Evolutionary conservation across 371 early-diverging fungal genomes (phyloP).

Genomic region (Phascolomyces articulosus): DNA sequence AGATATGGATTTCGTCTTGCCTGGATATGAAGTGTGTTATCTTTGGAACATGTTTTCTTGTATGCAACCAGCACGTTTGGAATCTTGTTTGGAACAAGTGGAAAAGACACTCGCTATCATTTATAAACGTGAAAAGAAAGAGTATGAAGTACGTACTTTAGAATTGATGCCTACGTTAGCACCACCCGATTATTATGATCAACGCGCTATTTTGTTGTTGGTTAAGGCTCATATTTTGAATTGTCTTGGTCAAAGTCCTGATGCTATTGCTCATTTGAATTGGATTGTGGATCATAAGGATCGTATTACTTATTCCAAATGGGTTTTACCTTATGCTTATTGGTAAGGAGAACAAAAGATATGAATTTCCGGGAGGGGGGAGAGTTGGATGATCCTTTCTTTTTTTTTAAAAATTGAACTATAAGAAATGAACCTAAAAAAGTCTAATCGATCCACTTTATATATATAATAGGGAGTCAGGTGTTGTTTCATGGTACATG

Average conservation of each 20-base stretch:
- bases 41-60: constrained; percentile 63
- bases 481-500: constrained; percentile 56
- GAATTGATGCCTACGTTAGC: constrained; percentile 43
- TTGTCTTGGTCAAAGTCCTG: constrained; percentile 31
- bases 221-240: constrained; percentile 44
- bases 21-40: constrained; percentile 58
- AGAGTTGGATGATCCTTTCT: too few species aligned
- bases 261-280: constrained; percentile 51
- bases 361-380: too few species aligned
- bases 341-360: constrained; percentile 50
- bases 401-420: background rate
- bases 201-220: constrained; percentile 45
- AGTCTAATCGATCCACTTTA: background rate
- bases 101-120: constrained; percentile 43
- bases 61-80: constrained; percentile 47
- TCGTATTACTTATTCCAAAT: constrained; percentile 53
- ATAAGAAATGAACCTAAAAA: too few species aligned
- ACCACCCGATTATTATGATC: constrained; percentile 51
- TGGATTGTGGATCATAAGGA: constrained; percentile 64
- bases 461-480: constrained; percentile 50
- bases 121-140: constrained; percentile 52
- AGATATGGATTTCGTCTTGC: constrained; percentile 56
- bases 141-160: constrained; percentile 47
- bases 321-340: constrained; percentile 65
- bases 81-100: constrained; percentile 40